phyloP scores from a whole-genome alignment of 2,329 filamentous ascomycete genomes.

The Tolypocladium tundrense region DNA sequence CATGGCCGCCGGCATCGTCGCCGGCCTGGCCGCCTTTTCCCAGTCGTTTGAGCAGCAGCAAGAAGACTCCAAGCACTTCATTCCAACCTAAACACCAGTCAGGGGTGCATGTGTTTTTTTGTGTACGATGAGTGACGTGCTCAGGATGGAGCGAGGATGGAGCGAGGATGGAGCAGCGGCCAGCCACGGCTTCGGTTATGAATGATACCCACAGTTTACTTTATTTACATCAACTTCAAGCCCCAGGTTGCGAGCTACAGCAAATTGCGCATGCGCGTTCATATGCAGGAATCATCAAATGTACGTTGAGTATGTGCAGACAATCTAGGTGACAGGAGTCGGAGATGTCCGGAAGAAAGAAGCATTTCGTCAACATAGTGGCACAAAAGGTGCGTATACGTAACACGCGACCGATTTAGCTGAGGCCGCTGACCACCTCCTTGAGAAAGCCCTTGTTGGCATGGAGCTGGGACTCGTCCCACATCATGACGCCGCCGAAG shows the following conservation, averaged over 20 bases:
- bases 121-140: neutral
- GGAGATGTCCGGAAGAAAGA: too few relatives aligned
- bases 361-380: too few relatives aligned
- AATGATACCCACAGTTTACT: neutral
- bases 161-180: neutral
- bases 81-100: constrained; percentile 30
- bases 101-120: neutral
- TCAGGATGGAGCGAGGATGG: too few relatives aligned
- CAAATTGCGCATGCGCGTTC: too few relatives aligned
- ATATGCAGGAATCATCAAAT: too few relatives aligned
- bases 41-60: constrained; percentile 59
- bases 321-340: too few relatives aligned
- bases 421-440: constrained; percentile 27
- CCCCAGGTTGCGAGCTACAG: too few relatives aligned
- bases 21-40: constrained; percentile 65
- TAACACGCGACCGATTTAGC: neutral
- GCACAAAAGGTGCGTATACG: too few relatives aligned
- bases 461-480: constrained; percentile 54
- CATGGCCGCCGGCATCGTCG: constrained; percentile 65
- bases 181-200: neutral
- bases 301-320: too few relatives aligned
- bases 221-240: neutral
- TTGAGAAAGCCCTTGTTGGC: constrained; percentile 46
- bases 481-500: constrained; percentile 61
- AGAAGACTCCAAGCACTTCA: constrained; percentile 57